Conservation (phyloP, 75 land plant species). For the Sequoiadendron giganteum region DNA sequence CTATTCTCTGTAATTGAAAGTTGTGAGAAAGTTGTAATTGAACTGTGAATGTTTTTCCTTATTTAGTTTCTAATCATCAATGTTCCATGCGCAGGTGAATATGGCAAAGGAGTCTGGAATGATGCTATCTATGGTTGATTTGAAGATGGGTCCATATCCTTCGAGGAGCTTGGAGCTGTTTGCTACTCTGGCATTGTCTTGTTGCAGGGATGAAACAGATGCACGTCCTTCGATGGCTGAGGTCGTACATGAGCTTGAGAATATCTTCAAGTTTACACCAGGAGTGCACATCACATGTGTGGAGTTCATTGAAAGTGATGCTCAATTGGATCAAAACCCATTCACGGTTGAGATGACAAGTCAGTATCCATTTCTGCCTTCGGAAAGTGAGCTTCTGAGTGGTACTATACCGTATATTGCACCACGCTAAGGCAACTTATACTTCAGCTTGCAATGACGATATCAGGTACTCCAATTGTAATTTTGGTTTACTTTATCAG, state of each 20-base stretch:
- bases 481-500: no score
- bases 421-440: conserved; percentile 32
- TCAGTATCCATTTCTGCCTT: conserved; percentile 13
- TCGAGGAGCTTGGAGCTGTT: no score
- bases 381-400: conserved; percentile 37
- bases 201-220: conserved; percentile 61
- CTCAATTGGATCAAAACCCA: neutral
- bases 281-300: conserved; percentile 2
- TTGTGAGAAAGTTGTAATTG: neutral
- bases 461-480: conserved; percentile 18
- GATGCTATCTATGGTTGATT: neutral
- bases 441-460: conserved; percentile 8
- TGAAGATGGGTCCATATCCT: neutral
- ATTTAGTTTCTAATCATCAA: conserved; percentile 10
- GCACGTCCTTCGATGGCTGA: conserved; percentile 67
- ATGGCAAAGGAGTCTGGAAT: conserved; percentile 48
- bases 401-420: conserved; percentile 34
- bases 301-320: neutral
- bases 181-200: conserved; percentile 9
- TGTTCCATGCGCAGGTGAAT: conserved; percentile 52
- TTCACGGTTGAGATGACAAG: neutral
- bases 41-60: conserved; percentile 21
- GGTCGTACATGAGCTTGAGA: conserved; percentile 65
- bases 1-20: conserved; percentile 21
- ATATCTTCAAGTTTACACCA: conserved; percentile 34